Evolutionary conservation across 129 eudicot species (phyloP).

Genomic region (Cynara cardunculus): DNA sequence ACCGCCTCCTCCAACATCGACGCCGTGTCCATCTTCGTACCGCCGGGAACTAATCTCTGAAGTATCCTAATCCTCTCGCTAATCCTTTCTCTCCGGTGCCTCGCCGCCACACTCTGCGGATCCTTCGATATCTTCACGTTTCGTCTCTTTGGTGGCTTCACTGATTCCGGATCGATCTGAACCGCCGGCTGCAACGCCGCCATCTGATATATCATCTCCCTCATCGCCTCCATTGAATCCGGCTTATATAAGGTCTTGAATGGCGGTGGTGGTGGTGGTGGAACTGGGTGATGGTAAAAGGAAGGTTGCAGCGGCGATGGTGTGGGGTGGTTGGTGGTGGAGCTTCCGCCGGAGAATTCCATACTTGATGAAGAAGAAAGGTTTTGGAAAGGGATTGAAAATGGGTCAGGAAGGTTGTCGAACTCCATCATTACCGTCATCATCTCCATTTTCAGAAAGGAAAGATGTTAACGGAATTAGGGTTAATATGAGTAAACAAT

Average conservation of each 20-base stretch:
- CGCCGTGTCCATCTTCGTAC: slow-evolving; percentile 83
- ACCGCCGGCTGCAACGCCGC: slow-evolving; percentile 52
- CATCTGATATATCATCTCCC: slow-evolving; percentile 47
- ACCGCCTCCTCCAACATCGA: slow-evolving; percentile 81
- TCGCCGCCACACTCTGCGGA: slow-evolving; percentile 50
- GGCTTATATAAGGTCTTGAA: not conserved
- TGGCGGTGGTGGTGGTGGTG: not conserved
- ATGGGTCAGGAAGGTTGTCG: slow-evolving; percentile 26
- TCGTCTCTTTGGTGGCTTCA: slow-evolving; percentile 47
- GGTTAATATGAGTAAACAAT: slow-evolving; percentile 9
- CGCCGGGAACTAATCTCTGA: slow-evolving; percentile 77
- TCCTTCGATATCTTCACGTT: slow-evolving; percentile 51
- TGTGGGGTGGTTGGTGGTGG: not conserved
- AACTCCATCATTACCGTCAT: slow-evolving; percentile 22
- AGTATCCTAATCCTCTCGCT: slow-evolving; percentile 51
- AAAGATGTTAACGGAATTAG: slow-evolving; percentile 1
- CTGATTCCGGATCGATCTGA: slow-evolving; percentile 43
- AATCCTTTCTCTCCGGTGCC: slow-evolving; percentile 46
- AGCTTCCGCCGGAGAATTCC: slow-evolving; percentile 12
- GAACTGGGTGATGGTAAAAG: not conserved
- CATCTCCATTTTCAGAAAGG: slow-evolving; percentile 20
- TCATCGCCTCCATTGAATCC: slow-evolving; percentile 36
- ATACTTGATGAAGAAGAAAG: not conserved
- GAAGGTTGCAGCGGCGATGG: not conserved
- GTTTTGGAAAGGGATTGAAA: slow-evolving; percentile 18